Evolutionary conservation across 306 rosid genomes (phyloP), one percentile per base, ranked within the genome.

Genomic region (Prosopis cineraria): DNA sequence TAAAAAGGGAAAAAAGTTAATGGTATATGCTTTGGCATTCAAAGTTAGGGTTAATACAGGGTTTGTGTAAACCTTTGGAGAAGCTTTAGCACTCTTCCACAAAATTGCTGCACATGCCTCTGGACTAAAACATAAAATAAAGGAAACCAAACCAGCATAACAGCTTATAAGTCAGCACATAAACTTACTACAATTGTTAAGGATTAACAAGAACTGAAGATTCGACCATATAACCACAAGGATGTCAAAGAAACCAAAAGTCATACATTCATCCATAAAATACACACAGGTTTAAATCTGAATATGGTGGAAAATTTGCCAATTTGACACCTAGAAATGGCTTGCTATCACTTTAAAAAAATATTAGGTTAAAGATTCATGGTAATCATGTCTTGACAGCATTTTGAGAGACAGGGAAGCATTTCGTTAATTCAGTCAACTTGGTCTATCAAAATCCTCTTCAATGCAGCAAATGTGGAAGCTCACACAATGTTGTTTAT

Each of bases 81-180:
- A 68, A 70, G 94, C 98, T 90, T 91, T 95, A 39, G 98, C 75
- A 81, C 16, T 87, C 91, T 93, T 95, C 93, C 94, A 95, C 89
- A 95, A 88, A 91, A 95, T 95, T 50, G 98, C 98, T 50, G 98
- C 98, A 82, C 98, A 89, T 64, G 98, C 98, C 82, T 95, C 99
- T 6, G 99, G 99, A 82, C 99, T 95, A 69, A 43, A 88, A 75
- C 81, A 72, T 29, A 77, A 68, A 87, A 73, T 75, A 81, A 84
- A 64, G 76, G 79, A 79, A 84, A 70, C 62, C 85, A 84, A 72
- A 65, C 45, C 74, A 76, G 62, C 50, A 80, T 72, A 80, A 75
- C 16, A 82, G 65, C 56, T 74, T 29, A 81, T 79, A 72, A 76
- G 45, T 64, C 47, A 10, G 70, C 22, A 65, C 58, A 65, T 33